Evolutionary conservation across 495 filamentous ascomycete genomes (phyloP).

Genomic region (Glutinoglossum americanum): DNA sequence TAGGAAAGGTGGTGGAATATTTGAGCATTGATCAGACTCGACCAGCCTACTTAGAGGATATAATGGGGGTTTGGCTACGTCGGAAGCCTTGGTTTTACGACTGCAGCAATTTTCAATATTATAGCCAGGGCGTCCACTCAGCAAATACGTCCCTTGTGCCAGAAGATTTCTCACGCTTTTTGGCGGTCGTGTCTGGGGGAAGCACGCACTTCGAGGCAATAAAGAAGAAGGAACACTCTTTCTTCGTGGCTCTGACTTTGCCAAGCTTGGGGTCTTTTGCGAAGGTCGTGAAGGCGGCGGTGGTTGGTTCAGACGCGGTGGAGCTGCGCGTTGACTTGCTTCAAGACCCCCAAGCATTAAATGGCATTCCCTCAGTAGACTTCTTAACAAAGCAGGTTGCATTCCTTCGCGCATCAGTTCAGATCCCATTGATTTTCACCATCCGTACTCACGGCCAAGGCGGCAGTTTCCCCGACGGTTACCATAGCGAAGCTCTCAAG

Average conservation of each 20-base stretch:
- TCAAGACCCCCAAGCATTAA: conserved; percentile 39
- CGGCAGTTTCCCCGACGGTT: conserved; percentile 66
- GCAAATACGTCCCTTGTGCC: conserved; percentile 34
- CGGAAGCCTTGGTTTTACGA: conserved; percentile 80
- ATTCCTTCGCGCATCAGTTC: conserved; percentile 47
- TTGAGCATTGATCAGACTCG: conserved; percentile 76
- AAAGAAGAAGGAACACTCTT: conserved; percentile 52
- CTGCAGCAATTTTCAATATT: conserved; percentile 90
- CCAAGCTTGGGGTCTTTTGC: conserved; percentile 44
- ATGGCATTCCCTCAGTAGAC: conserved; percentile 40
- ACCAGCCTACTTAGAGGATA: conserved; percentile 84
- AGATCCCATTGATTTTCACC: conserved; percentile 85
- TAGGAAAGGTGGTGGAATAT: conserved; percentile 74
- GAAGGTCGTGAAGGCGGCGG: conserved; percentile 44
- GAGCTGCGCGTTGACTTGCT: conserved; percentile 88
- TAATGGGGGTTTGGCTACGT: conserved; percentile 78
- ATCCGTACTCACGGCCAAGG: conserved; percentile 72
- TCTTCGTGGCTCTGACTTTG: conserved; percentile 80
- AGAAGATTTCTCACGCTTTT: conserved; percentile 61
- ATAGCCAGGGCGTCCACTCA: conserved; percentile 33
- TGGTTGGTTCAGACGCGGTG: conserved; percentile 77
- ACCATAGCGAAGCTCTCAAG: conserved; percentile 39
- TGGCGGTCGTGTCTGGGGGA: conserved; percentile 50
- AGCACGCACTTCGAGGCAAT: conserved; percentile 39
- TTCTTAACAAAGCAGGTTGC: conserved; percentile 68